Evolutionary conservation across 208 protist species (phyloP), one percentile per base, ranked within the genome.

Genomic region (Acanthamoeba triangularis): DNA sequence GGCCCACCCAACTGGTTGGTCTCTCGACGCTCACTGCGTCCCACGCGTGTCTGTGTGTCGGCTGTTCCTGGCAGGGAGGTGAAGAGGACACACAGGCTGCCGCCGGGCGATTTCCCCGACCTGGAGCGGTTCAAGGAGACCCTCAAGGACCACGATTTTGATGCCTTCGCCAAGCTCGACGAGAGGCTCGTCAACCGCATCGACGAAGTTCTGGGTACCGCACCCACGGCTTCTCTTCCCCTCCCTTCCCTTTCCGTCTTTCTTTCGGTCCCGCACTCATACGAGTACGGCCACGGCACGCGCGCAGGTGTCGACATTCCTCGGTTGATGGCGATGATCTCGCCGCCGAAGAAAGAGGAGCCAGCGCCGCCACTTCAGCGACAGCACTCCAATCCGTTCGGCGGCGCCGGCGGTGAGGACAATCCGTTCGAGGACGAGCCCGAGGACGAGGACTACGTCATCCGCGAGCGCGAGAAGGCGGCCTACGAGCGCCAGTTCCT

Each of bases 31-130:
- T 20, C 28, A 80, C 23, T 0, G 35, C 69, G 69, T 41, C n/a
- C n/a, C n/a, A n/a, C 13, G 13, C 18, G 54, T 23, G 54, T 59
- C 23, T 25, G 54, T 59, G 67, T 30, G 67, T 23, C 54, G 20
- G 54, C 54, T 59, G 54, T 14, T 2, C 54, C n/a, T n/a, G n/a
- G n/a, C 59, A 33, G 69, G 28, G 74, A 94, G 28, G 94, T 98
- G 16, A 69, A 95, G 74, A 90, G 95, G 7, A 52, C 59, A 25
- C 84, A 97, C 54, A 63, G 94, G 20, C 65, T 98, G n/a, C 96
- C 97, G 4, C 18, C 69, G 3, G 97, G 97, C 41, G 97, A 98
- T 69, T 98, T 98, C 49, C 97, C 97, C 52, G 90, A 97, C 41
- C 5, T 97, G 1, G 80, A 98, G 35, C 69, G 90, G 52, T 97